A percentile compares a stretch with the other conserved stretches of the same genome.
Evolutionary conservation across 2,329 filamentous ascomycete species (phyloP).

Genomic region (Aspergillus sclerotialis): DNA sequence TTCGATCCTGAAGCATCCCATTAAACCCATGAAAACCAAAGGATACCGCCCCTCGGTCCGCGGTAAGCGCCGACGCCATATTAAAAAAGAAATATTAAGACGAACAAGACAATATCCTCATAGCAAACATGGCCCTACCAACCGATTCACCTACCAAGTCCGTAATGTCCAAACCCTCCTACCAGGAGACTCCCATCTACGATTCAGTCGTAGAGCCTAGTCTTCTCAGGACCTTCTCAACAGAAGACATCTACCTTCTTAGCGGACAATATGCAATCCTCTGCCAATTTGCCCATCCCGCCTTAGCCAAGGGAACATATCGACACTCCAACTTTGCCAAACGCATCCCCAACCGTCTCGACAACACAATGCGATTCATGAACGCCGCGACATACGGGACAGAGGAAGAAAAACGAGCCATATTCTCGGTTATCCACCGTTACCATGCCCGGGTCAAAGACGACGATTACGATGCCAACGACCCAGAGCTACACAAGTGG

Average conservation of each 20-base stretch:
- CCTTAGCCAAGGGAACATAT: slow-evolving; percentile 16
- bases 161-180: neutral
- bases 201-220: slow-evolving; percentile 4
- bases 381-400: slow-evolving; percentile 19
- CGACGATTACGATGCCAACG: slow-evolving; percentile 18
- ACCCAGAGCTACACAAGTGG: slow-evolving; percentile 23
- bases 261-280: slow-evolving; percentile 14
- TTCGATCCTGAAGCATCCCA: too few species aligned
- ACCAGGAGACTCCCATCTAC: slow-evolving; percentile 2
- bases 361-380: slow-evolving; percentile 18
- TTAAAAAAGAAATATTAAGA: too few species aligned
- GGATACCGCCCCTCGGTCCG: too few species aligned
- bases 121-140: neutral
- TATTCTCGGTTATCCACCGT: slow-evolving; percentile 18
- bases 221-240: slow-evolving; percentile 1
- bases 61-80: too few species aligned
- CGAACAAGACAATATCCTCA: too few species aligned
- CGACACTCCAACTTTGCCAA: slow-evolving; percentile 19
- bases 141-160: neutral
- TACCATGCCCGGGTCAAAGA: slow-evolving; percentile 17
- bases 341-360: slow-evolving; percentile 16
- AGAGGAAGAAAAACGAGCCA: slow-evolving; percentile 17
- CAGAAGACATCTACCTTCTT: slow-evolving; percentile 8
- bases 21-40: too few species aligned
- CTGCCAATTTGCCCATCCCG: slow-evolving; percentile 20